Evolutionary conservation across 2,329 filamentous ascomycete genomes (phyloP).

Genomic region (Hirsutella rhossiliensis): DNA sequence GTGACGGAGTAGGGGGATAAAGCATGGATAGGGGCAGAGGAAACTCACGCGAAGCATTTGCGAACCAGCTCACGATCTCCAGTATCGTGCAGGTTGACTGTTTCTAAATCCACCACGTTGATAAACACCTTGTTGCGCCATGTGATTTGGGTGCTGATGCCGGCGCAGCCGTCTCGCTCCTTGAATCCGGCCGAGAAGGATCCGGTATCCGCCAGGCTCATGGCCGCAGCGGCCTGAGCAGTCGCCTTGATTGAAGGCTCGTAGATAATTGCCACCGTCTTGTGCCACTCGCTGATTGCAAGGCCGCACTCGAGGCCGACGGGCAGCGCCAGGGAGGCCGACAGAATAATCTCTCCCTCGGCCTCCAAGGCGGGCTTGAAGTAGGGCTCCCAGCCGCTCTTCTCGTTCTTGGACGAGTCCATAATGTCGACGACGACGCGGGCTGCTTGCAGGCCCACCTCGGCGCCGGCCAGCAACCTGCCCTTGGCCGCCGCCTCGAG

Average conservation of each 20-base stretch:
- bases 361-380: conserved; percentile 17
- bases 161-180: conserved; percentile 11
- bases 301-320: conserved; percentile 13
- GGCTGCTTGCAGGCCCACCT: conserved; percentile 15
- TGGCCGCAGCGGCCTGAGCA: conserved; percentile 9
- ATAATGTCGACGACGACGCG: conserved; percentile 12
- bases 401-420: conserved; percentile 7
- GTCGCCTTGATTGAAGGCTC: conserved; percentile 15
- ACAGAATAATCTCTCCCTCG: conserved; percentile 12
- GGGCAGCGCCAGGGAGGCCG: conserved; percentile 15
- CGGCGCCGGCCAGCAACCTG: conserved; percentile 15
- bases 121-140: conserved; percentile 15
- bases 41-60: conserved; percentile 12
- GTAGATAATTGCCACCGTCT: conserved; percentile 11
- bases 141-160: conserved; percentile 14
- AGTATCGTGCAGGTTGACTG: conserved; percentile 10
- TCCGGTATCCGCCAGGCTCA: conserved; percentile 2
- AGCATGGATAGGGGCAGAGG: no score
- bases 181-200: conserved; percentile 9
- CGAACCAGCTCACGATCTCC: conserved; percentile 8
- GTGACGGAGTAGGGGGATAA: no score
- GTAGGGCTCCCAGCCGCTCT: conserved; percentile 13
- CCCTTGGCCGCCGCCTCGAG: conserved; percentile 13
- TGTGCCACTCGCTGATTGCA: conserved; percentile 10
- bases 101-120: conserved; percentile 6